Base-by-base conservation (phyloP, 768 basidiomycete species). In the Leccinum sublutescens region DNA sequence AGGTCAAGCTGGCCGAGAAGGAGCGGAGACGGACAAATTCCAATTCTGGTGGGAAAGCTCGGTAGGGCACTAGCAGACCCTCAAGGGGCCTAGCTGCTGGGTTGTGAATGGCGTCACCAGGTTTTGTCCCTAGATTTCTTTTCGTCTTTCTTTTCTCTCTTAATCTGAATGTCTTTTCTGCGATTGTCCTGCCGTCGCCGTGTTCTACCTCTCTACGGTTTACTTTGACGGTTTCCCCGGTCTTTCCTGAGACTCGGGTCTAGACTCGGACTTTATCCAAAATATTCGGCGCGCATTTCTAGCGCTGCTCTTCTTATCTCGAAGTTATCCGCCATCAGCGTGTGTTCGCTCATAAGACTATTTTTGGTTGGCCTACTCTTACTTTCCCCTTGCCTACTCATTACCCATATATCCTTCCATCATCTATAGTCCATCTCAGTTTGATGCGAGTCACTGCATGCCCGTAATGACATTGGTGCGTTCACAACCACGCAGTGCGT, bases 21-120 rank as follows among this genome's bases (percentile, higher is more conserved):
- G 70, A 79, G 58, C 70, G 80, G 50, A 74, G 66, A 43, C 63
- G 86, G 83, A 45, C 43, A 2, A 45, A 11, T 45, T 19, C 40
- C 4, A 43, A 75, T 84, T 82, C 66, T 88, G 80, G 67, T 61
- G 48, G 66, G 67, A 52, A 71, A 68, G 65, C 65, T 69, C 25
- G 72, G 73, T 33, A 69, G 72, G 0, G 73, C 5, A 36, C 36
- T 36, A 15, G 36, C 69, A 5, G 73, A 10, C 29, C 31, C 31
- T 33, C 40, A 43, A 9, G 33, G 33, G 12, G 33, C 15, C 47
- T 48, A 48, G 27, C 27, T 27, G 23, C 17, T 43, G 8, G 40
- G 40, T n/a, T 4, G n/a, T 43, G 36, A 17, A 38, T 17, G 15
- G 36, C 3, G 15, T 17, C 4, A 33, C 4, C 33, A 33, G 40